phyloP scores from a whole-genome alignment of 1,284 basidiomycete genomes.

The Cryptococcus wingfieldii region DNA sequence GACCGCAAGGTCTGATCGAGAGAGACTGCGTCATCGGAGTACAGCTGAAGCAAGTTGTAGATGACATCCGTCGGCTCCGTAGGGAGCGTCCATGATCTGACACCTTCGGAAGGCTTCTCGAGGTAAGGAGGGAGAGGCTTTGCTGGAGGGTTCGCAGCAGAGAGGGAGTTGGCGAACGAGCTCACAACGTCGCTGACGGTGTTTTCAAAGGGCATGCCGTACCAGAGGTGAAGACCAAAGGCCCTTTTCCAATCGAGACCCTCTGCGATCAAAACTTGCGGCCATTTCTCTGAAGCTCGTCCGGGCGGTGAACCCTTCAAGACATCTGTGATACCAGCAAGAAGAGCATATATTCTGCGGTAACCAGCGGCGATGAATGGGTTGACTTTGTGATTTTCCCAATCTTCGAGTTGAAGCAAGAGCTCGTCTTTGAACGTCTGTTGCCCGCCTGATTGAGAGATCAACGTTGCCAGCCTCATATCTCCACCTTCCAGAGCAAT shows the following conservation, averaged over 20 bases:
- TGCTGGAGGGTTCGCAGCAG: constrained; percentile 49
- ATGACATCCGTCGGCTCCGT: constrained; percentile 60
- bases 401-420: constrained; percentile 71
- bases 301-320: constrained; percentile 55
- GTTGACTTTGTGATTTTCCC: constrained; percentile 74
- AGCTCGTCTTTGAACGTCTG: constrained; percentile 71
- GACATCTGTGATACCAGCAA: constrained; percentile 72
- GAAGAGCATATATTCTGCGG: constrained; percentile 76
- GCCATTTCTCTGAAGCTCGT: constrained; percentile 58
- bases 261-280: constrained; percentile 67
- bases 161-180: constrained; percentile 60
- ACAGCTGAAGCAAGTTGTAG: constrained; percentile 75
- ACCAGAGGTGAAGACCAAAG: constrained; percentile 91
- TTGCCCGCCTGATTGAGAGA: constrained; percentile 83
- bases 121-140: constrained; percentile 68
- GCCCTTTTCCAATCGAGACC: constrained; percentile 92
- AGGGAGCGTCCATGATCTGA: constrained; percentile 46
- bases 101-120: constrained; percentile 43
- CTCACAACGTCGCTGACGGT: constrained; percentile 66
- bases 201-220: constrained; percentile 67
- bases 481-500: constrained; percentile 72
- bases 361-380: constrained; percentile 65
- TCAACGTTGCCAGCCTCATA: constrained; percentile 82
- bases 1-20: constrained; percentile 58
- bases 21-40: constrained; percentile 55